Conservation (phyloP, 106 monocot species). For the Alisma plantagoaquatica region DNA sequence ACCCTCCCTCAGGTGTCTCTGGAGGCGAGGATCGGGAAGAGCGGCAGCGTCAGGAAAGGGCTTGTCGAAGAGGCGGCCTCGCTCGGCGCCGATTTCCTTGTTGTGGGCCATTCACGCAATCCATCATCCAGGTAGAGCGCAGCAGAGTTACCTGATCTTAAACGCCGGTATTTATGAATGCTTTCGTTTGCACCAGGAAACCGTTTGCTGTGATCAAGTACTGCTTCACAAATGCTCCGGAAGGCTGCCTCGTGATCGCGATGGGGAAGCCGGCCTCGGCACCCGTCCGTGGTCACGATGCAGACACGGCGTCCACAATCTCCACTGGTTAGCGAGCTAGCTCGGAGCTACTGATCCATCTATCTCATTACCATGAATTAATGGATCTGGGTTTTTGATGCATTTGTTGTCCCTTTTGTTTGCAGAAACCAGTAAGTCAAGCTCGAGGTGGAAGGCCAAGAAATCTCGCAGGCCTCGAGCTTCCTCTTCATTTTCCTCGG, state of each 20-base stretch:
- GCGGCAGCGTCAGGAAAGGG: background rate
- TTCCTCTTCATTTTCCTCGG: no score
- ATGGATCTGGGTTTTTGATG: no score
- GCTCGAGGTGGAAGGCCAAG: no score
- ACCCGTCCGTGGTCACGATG: slow-evolving; percentile 1
- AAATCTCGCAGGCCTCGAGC: no score
- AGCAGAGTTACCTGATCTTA: background rate
- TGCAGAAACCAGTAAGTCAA: no score
- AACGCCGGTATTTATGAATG: background rate
- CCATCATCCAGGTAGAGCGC: slow-evolving; percentile 22
- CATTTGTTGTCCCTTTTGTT: no score
- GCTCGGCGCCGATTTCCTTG: background rate
- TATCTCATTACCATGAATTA: no score
- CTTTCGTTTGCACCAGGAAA: slow-evolving; percentile 11
- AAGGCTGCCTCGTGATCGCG: slow-evolving; percentile 35
- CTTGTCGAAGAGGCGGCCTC: slow-evolving; percentile 1
- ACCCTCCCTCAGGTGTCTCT: background rate
- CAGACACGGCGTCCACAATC: slow-evolving; percentile 6
- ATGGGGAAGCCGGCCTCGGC: slow-evolving; percentile 16
- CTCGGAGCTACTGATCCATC: no score
- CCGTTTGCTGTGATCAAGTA: slow-evolving; percentile 28
- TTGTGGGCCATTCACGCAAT: background rate
- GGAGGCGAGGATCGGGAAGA: background rate
- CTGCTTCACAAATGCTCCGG: slow-evolving; percentile 49
- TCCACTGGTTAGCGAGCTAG: slow-evolving; percentile 27